Evolutionary conservation across 306 rosid genomes (phyloP).

Genomic region (Sindora glabra): DNA sequence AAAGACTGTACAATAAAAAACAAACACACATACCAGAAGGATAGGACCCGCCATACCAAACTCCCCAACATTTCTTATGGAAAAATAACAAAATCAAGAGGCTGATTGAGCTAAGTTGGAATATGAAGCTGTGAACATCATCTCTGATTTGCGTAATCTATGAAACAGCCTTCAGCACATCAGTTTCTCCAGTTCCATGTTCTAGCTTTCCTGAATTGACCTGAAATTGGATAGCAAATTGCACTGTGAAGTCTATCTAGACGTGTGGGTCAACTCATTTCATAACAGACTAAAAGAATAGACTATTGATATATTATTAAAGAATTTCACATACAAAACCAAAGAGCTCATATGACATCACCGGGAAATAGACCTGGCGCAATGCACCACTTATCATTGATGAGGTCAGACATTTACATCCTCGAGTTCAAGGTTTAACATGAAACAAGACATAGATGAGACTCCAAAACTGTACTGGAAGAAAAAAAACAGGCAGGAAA

Average conservation of each 20-base stretch:
- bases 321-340: too few species aligned
- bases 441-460: neutral
- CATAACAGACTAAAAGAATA: neutral
- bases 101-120: constrained; percentile 26
- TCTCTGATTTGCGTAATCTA: constrained; percentile 29
- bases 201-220: constrained; percentile 7
- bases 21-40: constrained; percentile 23
- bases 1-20: constrained; percentile 8
- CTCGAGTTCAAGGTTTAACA: neutral
- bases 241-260: neutral
- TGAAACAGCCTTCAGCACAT: constrained; percentile 35
- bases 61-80: constrained; percentile 8
- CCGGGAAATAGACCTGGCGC: neutral
- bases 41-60: constrained; percentile 19
- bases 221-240: constrained; percentile 23
- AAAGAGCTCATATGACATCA: too few species aligned
- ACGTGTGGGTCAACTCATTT: neutral
- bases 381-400: neutral
- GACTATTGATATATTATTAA: neutral
- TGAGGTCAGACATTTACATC: neutral
- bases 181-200: constrained; percentile 4
- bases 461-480: too few species aligned
- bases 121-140: neutral
- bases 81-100: neutral
- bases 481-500: too few species aligned